Evolutionary conservation across 2,329 filamentous ascomycete species (phyloP).

Genomic region (Colletotrichum neosansevieriae): DNA sequence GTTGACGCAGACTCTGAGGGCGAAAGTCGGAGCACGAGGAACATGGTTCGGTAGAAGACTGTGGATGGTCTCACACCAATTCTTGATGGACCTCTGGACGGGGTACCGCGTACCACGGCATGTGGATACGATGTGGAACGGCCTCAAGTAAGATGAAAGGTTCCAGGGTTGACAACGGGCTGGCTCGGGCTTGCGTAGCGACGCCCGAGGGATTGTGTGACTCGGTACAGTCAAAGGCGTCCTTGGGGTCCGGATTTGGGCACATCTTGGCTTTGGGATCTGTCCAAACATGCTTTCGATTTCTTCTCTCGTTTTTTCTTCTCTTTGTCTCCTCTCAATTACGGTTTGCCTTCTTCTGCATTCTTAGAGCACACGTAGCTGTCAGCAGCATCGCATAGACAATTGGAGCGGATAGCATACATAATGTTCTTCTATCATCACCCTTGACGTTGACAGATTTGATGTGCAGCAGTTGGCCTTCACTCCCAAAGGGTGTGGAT

Average conservation of each 20-base stretch:
- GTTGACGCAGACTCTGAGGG: neutral
- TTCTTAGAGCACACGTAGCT: neutral
- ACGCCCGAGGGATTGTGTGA: neutral
- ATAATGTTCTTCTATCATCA: neutral
- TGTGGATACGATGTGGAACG: conserved; percentile 20
- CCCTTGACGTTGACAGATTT: neutral
- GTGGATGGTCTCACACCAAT: neutral
- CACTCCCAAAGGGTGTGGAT: conserved; percentile 2
- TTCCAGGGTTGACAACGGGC: conserved; percentile 3
- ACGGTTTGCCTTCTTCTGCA: neutral
- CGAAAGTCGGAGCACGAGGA: neutral
- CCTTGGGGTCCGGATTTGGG: neutral
- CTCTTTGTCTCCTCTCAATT: neutral
- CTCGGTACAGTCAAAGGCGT: conserved; percentile 1
- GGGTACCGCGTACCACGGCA: conserved; percentile 11
- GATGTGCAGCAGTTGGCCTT: neutral
- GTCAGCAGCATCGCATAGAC: neutral
- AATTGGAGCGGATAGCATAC: conserved; percentile 3
- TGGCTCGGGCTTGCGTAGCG: conserved; percentile 1
- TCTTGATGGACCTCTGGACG: conserved; percentile 1
- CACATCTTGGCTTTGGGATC: neutral
- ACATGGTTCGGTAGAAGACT: neutral
- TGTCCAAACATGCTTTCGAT: neutral
- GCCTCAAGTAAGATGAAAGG: conserved; percentile 15
- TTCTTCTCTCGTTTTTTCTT: neutral